These are phyloP conservation scores for Pholiota molesta DNA, from an alignment of 768 basidiomycete genomes.

Conservation along the genomic window DNA sequence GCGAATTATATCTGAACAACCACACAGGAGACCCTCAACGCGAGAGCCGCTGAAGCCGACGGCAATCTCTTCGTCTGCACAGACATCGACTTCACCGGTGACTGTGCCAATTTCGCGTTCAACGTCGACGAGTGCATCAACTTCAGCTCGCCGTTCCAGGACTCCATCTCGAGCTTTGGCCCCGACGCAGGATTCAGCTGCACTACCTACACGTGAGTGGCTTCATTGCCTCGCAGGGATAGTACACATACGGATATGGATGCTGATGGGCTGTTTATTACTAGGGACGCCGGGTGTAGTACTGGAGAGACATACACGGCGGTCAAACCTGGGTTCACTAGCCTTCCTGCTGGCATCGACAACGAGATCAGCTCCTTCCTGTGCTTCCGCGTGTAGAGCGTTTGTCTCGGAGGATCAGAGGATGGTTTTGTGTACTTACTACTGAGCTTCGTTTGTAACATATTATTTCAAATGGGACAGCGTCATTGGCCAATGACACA, in stretches of 20 bases:
- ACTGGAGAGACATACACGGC: constrained; percentile 7
- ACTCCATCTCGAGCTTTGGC: constrained; percentile 10
- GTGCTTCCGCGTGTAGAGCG: constrained; percentile 9
- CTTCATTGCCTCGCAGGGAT: background rate
- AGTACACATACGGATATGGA: too few relatives aligned
- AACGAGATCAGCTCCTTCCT: constrained; percentile 8
- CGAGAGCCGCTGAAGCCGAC: constrained; percentile 1
- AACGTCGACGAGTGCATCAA: constrained; percentile 7
- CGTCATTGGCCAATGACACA: background rate
- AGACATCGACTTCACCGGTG: constrained; percentile 6
- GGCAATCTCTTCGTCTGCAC: constrained; percentile 11
- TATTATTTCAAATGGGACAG: background rate
- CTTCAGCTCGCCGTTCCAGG: constrained; percentile 8
- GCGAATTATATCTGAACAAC: background rate
- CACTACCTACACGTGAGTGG: constrained; percentile 8
- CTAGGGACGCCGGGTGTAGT: background rate
- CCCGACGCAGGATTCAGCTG: constrained; percentile 9
- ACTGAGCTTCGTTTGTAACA: background rate
- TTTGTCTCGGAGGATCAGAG: background rate
- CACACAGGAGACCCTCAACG: background rate
- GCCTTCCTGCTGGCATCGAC: constrained; percentile 8
- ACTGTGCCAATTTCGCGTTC: constrained; percentile 10
- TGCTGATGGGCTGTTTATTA: background rate
- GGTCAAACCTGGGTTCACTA: background rate
- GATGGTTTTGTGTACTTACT: background rate